Base-by-base conservation (phyloP, 2,329 filamentous ascomycete genomes). In the Dactylellina cionopaga region DNA sequence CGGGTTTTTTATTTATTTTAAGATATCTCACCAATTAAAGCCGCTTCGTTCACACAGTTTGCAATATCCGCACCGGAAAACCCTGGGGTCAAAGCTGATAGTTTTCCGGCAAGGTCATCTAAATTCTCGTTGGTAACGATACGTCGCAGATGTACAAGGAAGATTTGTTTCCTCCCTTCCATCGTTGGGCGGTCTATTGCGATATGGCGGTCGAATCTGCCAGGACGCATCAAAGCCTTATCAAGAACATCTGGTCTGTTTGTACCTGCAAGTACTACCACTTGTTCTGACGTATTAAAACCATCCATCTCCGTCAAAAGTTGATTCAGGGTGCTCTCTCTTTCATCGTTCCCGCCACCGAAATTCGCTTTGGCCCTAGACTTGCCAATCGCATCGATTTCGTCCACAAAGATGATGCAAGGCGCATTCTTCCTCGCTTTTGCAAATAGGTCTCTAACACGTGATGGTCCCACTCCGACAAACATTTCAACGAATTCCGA, bases 401-500 rank as follows among this genome's bases (percentile, higher is more conserved):
- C 95, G 79, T 99, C 95, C 76, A 99, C 98, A 84, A 99, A 99
- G 81, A 99, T 96, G 81, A 99, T 99, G 82, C 95, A 99, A 2
- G 95, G 95, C 0, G 95, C 91, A 81, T 92, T 96, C 84, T 98
- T 98, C 68, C 95, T 88, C 15, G 95, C 95, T 77, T 92, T 96
- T 65, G 92, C 89, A 78, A 99, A 99, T 56, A 99, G 83, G 81
- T 99, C 95, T 77, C 95, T 89, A 54, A 99, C 95, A 81, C 95
- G 88, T 27, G 94, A 98, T 17, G 95, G 92, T 81, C 95, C 95
- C 71, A 99, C 95, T 87, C 95, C 95, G 55, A 99, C 95, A 80
- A 99, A 99, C 94, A 99, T 99, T 83, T 99, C 95, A 29, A 99
- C 94, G 79, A 99, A 99, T 80, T 99, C 95, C 51, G 95, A 99